These are phyloP conservation scores for Metschnikowia sp. DNA, from an alignment of 805 yeast species.

Conservation along the genomic window DNA sequence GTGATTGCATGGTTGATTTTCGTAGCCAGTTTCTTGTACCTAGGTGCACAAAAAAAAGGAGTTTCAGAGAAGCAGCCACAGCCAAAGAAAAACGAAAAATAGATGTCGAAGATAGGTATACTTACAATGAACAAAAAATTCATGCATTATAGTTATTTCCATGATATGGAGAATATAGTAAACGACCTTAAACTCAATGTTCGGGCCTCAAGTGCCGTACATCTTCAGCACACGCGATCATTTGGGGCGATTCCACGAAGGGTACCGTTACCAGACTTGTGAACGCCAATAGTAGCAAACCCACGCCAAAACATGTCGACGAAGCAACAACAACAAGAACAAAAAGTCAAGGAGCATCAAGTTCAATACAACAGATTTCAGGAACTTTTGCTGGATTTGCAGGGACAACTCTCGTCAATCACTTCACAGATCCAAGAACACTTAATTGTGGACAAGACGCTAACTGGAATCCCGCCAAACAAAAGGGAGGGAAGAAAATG, in stretches of 20 bases:
- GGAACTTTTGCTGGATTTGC: constrained; percentile 36
- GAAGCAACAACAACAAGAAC: constrained; percentile 22
- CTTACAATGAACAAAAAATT: too few species aligned
- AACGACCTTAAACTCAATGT: not conserved
- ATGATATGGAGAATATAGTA: not conserved
- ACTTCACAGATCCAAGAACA: constrained; percentile 40
- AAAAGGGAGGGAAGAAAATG: constrained; percentile 61
- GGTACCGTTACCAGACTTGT: not conserved
- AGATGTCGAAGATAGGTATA: not conserved
- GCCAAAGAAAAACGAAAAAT: not conserved
- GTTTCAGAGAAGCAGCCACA: constrained; percentile 1
- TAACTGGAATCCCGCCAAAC: constrained; percentile 32
- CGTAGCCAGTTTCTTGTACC: constrained; percentile 58
- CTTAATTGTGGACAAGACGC: constrained; percentile 39
- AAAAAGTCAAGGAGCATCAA: constrained; percentile 41
- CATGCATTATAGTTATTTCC: too few species aligned
- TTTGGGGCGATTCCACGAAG: not conserved
- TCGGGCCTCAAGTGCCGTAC: constrained; percentile 1
- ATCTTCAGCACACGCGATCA: not conserved
- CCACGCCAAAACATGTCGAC: constrained; percentile 12
- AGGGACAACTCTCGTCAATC: constrained; percentile 34
- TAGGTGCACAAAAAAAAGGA: constrained; percentile 21
- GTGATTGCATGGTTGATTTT: constrained; percentile 74
- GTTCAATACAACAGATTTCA: constrained; percentile 39
- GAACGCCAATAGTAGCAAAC: not conserved